Evolutionary conservation across 371 early-diverging fungal genomes (phyloP).

Genomic region (Mortierella sp.): DNA sequence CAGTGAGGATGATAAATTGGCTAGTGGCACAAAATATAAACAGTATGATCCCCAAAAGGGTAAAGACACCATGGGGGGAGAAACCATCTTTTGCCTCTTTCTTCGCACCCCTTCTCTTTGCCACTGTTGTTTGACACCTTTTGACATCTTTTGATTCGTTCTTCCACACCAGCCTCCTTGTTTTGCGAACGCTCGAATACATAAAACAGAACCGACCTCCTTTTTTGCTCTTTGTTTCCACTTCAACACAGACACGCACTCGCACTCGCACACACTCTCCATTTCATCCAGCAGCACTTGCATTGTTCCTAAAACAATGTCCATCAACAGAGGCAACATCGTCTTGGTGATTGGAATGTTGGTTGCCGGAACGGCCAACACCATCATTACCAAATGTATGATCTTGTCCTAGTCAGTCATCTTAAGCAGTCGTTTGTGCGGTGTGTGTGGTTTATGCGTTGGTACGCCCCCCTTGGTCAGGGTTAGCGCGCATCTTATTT

Average conservation of each 20-base stretch:
- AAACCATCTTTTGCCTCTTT: not conserved
- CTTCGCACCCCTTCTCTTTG: not conserved
- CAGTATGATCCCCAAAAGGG: too few species aligned
- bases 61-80: too few species aligned
- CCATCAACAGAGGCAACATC: slow-evolving; percentile 49
- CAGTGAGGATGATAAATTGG: too few species aligned
- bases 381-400: slow-evolving; percentile 80
- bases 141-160: too few species aligned
- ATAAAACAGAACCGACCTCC: too few species aligned
- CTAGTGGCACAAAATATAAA: too few species aligned
- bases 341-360: slow-evolving; percentile 83
- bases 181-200: too few species aligned
- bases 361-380: slow-evolving; percentile 85
- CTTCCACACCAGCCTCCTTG: too few species aligned
- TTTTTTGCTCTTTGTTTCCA: not conserved
- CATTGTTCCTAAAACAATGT: slow-evolving; percentile 15
- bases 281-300: not conserved
- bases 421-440: too few species aligned
- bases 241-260: not conserved
- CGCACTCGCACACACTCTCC: not conserved
- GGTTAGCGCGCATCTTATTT: too few species aligned
- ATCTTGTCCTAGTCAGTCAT: not conserved
- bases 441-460: too few species aligned
- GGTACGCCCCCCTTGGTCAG: too few species aligned
- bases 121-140: not conserved